Base-by-base conservation (phyloP, 2,329 filamentous ascomycete genomes). In the Cytospora chrysosperma region DNA sequence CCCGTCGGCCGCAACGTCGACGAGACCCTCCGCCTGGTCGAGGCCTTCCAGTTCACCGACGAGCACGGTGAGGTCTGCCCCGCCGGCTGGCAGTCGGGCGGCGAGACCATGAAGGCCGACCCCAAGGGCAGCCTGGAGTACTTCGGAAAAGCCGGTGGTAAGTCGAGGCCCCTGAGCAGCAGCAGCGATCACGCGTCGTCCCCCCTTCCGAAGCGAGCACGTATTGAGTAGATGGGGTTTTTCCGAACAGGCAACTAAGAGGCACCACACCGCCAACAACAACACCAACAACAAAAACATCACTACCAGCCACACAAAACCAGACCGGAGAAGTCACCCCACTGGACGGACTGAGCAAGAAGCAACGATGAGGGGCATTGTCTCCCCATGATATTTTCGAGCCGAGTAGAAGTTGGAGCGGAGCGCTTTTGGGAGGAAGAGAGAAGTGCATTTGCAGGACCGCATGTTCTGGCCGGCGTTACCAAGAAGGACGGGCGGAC, bases 21-120 rank as follows among this genome's bases (percentile, higher is more conserved):
- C 72, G 86, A 89, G 77, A 83, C 84, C 2, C 79, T 87, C 69
- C 84, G 86, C 43, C 88, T 89, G 1, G 84, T 88, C 64, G 82
- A 89, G 68, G 88, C 89, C 7, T 93, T 93, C 75, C 91, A 93
- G 76, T 91, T 94, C 79, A 90, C 90, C 15, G 90, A 93, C 69
- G 90, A 92, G 69, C 91, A 90, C 81, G 93, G 92, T 76, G 87
- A 91, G 73, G 84, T 92, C 61, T 93, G 80, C 75, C 80, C 80
- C 52, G 80, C 80, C 60, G 80, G 79, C 70, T 82, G 80, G 80
- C 76, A 77, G 65, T 72, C 77, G 64, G 80, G 80, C 57, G 72
- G 72, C 70, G 77, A 81, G 74, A 76, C 75, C 59, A 81, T 82
- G 75, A 82, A 82, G 78, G 77, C 80, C 63, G 79, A 81, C 64